Conservation (phyloP, 305 asterid species). For the Andrographis paniculata region DNA sequence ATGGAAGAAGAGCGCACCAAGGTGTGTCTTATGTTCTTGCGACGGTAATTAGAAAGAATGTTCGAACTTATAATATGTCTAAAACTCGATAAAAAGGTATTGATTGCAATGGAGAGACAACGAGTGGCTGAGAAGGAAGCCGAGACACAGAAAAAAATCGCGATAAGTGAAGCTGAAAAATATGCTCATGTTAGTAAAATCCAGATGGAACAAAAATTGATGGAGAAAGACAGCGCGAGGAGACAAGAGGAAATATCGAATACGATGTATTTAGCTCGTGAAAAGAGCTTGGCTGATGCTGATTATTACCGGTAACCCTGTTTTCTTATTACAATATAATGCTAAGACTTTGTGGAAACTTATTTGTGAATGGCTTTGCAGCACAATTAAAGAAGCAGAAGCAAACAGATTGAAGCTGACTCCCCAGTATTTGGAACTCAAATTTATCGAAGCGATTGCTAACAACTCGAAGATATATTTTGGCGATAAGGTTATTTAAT, state of each 20-base stretch:
- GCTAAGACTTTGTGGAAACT: not conserved
- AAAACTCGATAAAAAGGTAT: conserved; percentile 39
- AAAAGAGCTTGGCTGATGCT: conserved; percentile 97
- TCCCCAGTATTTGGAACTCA: conserved; percentile 74
- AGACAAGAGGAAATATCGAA: conserved; percentile 91
- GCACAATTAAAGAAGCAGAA: conserved; percentile 85
- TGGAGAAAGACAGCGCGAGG: conserved; percentile 88
- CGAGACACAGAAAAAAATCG: conserved; percentile 87
- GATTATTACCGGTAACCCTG: conserved; percentile 58
- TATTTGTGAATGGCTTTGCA: conserved; percentile 25
- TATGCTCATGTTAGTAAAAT: conserved; percentile 87
- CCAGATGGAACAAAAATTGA: conserved; percentile 89
- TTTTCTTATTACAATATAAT: not conserved
- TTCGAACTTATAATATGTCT: too few relatives aligned
- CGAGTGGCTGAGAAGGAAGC: conserved; percentile 97
- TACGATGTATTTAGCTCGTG: conserved; percentile 84
- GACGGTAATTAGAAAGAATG: too few relatives aligned
- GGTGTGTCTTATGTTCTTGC: conserved; percentile 31
- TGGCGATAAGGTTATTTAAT: conserved; percentile 64
- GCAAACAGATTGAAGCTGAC: conserved; percentile 90
- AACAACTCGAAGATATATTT: conserved; percentile 89
- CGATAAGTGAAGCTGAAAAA: conserved; percentile 92
- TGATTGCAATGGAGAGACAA: conserved; percentile 90
- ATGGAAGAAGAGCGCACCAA: conserved; percentile 99
- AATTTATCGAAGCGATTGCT: conserved; percentile 82